Evolutionary conservation across 164 flowering plant genomes (phyloP), one percentile per base, ranked within the genome.

Genomic region (Liquidambar formosana): DNA sequence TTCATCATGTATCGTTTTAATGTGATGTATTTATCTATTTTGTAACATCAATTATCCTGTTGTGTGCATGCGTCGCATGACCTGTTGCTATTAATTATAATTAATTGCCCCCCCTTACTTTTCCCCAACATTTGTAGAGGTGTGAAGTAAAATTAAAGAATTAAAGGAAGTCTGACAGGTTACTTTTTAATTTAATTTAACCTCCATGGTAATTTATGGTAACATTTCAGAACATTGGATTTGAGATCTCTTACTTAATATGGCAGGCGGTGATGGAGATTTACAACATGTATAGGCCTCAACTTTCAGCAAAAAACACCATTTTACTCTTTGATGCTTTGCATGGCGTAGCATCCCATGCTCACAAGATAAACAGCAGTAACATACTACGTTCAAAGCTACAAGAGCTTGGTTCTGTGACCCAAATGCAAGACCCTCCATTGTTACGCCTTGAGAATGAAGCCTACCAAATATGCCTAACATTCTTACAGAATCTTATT

Each of bases 361-460:
- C 97, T 63, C 98, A 93, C 81, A 74, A 79, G 81, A 90, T 93
- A 73, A 96, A 96, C 73, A 77, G 77, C 54, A 72, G 87, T 64
- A 52, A 72, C 23, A 23, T 68, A 5, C 73, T 96, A 43, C 91
- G 97, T 16, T 64, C 85, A 46, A 93, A 82, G 89, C 89, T 96
- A 16, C 98, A 85, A 67, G 98, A 93, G 73, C 78, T 93, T 41
- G 91, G 88, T 16, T 74, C 97, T 25, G 79, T 90, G 79, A 90
- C 94, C 45, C 96, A 93, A 72, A 86, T 93, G 94, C 99, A 92
- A 78, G 98, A 96, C 56, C 98, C 99, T 57, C 99, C 99, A 27
- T 81, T 96, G 45, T 69, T 96, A 16, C 97, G 98, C 43, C 83
- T 96, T 11, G 99, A 96, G 77, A 96, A 89, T 26, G 97, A 96